Conservation (phyloP, 2,329 filamentous ascomycete species). For the Trichoderma sp. region DNA sequence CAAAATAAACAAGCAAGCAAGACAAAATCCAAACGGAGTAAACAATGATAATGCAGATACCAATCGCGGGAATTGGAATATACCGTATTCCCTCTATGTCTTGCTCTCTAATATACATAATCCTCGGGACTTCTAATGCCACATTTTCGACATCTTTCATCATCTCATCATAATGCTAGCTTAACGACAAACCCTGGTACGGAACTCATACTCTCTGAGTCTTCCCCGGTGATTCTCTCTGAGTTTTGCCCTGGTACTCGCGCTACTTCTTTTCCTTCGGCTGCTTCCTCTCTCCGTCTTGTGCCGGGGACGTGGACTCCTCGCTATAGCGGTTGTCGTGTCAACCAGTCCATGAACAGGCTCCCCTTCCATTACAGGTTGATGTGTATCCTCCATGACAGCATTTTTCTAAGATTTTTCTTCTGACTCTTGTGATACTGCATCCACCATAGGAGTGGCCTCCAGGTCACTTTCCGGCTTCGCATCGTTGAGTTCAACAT, state of each 20-base stretch:
- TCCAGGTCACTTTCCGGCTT: neutral
- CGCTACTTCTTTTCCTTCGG: neutral
- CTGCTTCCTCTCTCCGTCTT: neutral
- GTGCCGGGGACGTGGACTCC: neutral
- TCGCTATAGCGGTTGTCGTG: neutral
- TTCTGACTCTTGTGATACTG: neutral
- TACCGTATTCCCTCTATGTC: neutral
- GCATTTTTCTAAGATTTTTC: neutral
- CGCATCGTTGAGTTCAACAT: slow-evolving; percentile 22
- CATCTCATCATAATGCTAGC: neutral
- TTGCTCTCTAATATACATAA: neutral
- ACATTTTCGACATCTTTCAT: neutral
- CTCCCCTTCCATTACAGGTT: neutral
- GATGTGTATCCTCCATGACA: neutral
- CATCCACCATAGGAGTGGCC: neutral
- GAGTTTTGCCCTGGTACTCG: neutral
- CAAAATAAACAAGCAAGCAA: neutral
- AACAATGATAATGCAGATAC: neutral
- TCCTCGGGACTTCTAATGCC: neutral
- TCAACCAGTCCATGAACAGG: neutral
- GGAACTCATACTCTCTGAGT: neutral
- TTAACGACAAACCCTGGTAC: neutral
- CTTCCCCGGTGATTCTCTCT: neutral
- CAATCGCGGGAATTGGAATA: neutral
- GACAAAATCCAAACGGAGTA: neutral